Evolutionary conservation across 306 rosid genomes (phyloP).

Genomic region (Parietaria judaica): DNA sequence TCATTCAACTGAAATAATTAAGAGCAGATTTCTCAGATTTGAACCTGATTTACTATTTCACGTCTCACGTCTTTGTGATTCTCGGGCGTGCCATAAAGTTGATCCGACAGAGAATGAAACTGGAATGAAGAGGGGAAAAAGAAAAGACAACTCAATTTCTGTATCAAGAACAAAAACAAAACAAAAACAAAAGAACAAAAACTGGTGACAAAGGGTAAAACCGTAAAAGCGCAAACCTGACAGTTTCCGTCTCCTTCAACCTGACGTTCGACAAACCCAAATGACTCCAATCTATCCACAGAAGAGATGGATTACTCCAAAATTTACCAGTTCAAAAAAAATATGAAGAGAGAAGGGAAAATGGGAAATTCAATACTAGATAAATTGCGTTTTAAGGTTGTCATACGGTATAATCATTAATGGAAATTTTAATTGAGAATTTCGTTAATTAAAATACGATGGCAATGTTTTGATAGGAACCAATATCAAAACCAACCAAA

Average conservation of each 20-base stretch:
- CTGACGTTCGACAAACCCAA: conserved; percentile 54
- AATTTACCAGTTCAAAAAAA: not conserved
- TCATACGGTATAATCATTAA: too few relatives aligned
- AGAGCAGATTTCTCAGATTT: conserved; percentile 15
- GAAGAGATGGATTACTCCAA: conserved; percentile 5
- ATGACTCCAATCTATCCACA: conserved; percentile 48
- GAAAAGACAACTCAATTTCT: not conserved
- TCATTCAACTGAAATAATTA: not conserved
- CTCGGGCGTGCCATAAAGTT: conserved; percentile 51
- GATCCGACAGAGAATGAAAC: conserved; percentile 88
- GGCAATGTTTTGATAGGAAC: too few relatives aligned
- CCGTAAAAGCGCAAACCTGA: conserved; percentile 44
- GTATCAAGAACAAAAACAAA: not conserved
- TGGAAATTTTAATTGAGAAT: too few relatives aligned
- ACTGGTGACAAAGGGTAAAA: conserved; percentile 7
- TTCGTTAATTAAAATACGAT: too few relatives aligned
- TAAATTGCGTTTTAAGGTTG: too few relatives aligned
- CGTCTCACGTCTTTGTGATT: conserved; percentile 54
- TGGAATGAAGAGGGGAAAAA: conserved; percentile 24
- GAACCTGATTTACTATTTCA: conserved; percentile 64
- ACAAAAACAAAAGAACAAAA: conserved; percentile 9
- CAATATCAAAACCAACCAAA: too few relatives aligned
- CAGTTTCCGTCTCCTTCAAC: conserved; percentile 91
- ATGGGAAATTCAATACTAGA: too few relatives aligned
- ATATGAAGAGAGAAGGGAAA: not conserved